Base-by-base conservation (phyloP, 371 early-diverging fungal genomes). In the Rhizopus delemar region DNA sequence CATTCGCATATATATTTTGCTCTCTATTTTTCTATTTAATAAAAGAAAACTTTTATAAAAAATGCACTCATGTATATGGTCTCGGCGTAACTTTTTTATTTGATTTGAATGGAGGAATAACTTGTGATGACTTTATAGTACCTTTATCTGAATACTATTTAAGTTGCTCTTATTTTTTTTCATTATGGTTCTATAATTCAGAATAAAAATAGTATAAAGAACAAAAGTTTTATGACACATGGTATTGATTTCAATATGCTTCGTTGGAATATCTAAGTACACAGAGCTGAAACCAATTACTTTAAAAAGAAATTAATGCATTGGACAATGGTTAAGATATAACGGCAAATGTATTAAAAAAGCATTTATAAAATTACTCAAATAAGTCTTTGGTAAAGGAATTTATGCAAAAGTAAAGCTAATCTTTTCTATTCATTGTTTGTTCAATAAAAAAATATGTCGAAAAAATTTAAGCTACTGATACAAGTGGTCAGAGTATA, bases 21-120 rank as follows among this genome's bases (percentile, higher is more conserved):
- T 12, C 39, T 39, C 39, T 39, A 39, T 2, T 53, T 82, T 86
- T 41, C 91, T 91, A 53, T 74, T 90, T 22, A 22, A 22, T 22
- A 22, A 22, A 22, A 22, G 22, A 22, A 22, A 2, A 22, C 22
- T 22, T 22, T 22, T 22, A 22, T 22, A 22, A 22, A 22, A 22
- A 22, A 22, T 22, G 2, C 22, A 22, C 2, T 22, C 22, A 22
- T 22, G 22, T 22, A 22, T 22, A 22, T 22, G 22, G 2, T 22
- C 22, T 22, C 22, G 22, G 22, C 22, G 22, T 22, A 22, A 22
- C 22, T 22, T 22, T 22, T 22, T 22, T 22, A 22, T 22, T 22
- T 22, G 22, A 22, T 22, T 22, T 22, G 22, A 22, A 22, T 2
- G 22, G 22, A 22, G 2, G 22, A 22, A 22, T 22, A 22, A 2